Evolutionary conservation across 2,329 filamentous ascomycete species (phyloP).

Genomic region (Scedosporium apiospermum): DNA sequence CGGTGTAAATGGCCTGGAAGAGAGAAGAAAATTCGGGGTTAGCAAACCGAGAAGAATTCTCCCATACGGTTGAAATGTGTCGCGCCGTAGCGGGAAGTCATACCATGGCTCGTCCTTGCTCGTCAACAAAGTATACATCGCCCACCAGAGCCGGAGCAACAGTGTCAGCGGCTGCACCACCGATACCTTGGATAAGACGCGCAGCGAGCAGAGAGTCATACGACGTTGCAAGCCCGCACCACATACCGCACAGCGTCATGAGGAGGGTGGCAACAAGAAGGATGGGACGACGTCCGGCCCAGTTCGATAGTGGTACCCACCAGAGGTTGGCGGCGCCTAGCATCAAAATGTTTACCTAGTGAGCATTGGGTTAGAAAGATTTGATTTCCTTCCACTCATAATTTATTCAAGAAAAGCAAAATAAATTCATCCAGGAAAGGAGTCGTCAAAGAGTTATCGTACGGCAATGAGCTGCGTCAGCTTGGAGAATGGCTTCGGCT

Average conservation of each 20-base stretch:
- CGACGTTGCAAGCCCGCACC: constrained; percentile 13
- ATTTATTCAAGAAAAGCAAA: background rate
- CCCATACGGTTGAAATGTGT: background rate
- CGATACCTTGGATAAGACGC: constrained; percentile 77
- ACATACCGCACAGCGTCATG: constrained; percentile 16
- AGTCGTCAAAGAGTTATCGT: background rate
- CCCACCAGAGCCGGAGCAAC: constrained; percentile 82
- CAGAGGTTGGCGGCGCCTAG: constrained; percentile 23
- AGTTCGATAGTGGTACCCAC: constrained; percentile 27
- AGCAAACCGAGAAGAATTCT: constrained; percentile 13
- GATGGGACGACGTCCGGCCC: constrained; percentile 21
- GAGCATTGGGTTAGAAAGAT: background rate
- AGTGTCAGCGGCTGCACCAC: constrained; percentile 80
- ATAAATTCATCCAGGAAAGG: background rate
- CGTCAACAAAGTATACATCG: constrained; percentile 81
- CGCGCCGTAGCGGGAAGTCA: background rate
- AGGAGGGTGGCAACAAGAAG: constrained; percentile 20
- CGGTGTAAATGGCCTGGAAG: constrained; percentile 48
- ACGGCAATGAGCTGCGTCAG: constrained; percentile 22
- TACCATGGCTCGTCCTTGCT: constrained; percentile 71
- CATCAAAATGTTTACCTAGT: constrained; percentile 22
- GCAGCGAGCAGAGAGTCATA: constrained; percentile 69
- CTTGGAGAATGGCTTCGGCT: constrained; percentile 15
- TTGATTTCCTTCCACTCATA: background rate
- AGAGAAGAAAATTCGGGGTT: constrained; percentile 1